Percentiles rank a stretch among this genome's conserved stretches.
These are phyloP conservation scores for Colletotrichum sp. DNA, from an alignment of 2,329 filamentous ascomycete species.

Conservation along the genomic window DNA sequence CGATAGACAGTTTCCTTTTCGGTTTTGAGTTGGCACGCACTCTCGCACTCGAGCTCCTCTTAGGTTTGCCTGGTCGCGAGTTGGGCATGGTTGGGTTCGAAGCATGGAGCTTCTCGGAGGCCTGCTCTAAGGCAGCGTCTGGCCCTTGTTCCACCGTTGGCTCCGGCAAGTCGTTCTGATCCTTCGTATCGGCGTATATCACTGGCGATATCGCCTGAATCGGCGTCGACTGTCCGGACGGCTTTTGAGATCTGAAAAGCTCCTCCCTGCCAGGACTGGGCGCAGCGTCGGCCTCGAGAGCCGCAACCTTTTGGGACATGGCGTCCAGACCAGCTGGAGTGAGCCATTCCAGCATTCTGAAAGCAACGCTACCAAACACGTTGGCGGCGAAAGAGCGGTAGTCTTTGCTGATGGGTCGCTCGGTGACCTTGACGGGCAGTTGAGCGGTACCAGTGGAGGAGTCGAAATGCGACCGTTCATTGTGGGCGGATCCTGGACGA, in stretches of 20 bases:
- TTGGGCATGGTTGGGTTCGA: background rate
- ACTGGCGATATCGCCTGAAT: conserved; percentile 4
- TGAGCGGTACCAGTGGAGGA: conserved; percentile 16
- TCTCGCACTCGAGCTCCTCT: conserved; percentile 27
- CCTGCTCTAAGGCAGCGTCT: background rate
- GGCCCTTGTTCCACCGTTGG: background rate
- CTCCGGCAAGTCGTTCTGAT: conserved; percentile 20
- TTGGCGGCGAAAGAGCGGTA: conserved; percentile 67
- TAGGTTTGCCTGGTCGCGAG: conserved; percentile 1
- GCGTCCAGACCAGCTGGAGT: conserved; percentile 61
- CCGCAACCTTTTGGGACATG: conserved; percentile 46
- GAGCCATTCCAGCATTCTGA: conserved; percentile 76
- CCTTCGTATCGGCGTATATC: conserved; percentile 21
- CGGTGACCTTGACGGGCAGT: conserved; percentile 40
- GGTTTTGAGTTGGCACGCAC: conserved; percentile 32
- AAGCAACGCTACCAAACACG: conserved; percentile 68
- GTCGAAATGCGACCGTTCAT: conserved; percentile 20
- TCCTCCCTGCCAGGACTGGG: conserved; percentile 5
- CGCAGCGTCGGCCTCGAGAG: conserved; percentile 29
- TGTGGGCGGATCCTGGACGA: background rate
- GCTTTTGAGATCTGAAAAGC: background rate
- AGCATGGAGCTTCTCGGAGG: conserved; percentile 10
- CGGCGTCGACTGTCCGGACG: conserved; percentile 13
- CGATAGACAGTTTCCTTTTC: conserved; percentile 31
- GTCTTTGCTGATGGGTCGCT: conserved; percentile 57